Conservation (phyloP, 2,329 filamentous ascomycete species). For the Knufia fluminis region DNA sequence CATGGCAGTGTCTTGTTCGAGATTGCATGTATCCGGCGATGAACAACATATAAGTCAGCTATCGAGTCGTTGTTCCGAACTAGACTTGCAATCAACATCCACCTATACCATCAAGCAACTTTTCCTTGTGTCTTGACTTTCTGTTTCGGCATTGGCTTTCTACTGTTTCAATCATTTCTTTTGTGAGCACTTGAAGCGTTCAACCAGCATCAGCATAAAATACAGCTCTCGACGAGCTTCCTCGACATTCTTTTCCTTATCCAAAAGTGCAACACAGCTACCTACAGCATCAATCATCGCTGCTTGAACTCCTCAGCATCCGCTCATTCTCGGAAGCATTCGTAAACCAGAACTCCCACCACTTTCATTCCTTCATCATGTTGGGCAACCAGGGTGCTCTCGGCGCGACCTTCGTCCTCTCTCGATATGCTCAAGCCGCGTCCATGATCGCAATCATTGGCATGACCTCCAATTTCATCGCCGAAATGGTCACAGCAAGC, state of each 20-base stretch:
- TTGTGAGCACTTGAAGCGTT: not conserved
- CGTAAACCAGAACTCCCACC: not conserved
- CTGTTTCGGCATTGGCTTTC: not conserved
- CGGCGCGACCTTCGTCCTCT: slow-evolving; percentile 66
- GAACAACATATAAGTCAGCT: slow-evolving; percentile 7
- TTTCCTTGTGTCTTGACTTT: slow-evolving; percentile 6
- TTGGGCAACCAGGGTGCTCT: slow-evolving; percentile 54
- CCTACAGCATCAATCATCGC: not conserved
- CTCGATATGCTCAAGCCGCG: slow-evolving; percentile 61
- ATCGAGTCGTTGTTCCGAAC: not conserved
- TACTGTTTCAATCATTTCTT: slow-evolving; percentile 1
- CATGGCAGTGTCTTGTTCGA: slow-evolving; percentile 1
- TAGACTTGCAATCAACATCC: not conserved
- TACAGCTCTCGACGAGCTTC: slow-evolving; percentile 9
- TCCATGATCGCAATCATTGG: slow-evolving; percentile 70
- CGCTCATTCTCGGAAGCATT: not conserved
- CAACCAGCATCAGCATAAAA: slow-evolving; percentile 5
- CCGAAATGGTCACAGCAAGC: slow-evolving; percentile 59
- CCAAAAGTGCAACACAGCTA: not conserved
- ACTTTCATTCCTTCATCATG: slow-evolving; percentile 13
- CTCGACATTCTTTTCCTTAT: not conserved
- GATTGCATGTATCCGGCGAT: not conserved
- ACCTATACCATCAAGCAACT: not conserved
- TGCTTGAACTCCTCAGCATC: not conserved
- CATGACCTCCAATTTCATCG: slow-evolving; percentile 72